phyloP scores from a whole-genome alignment of 768 basidiomycete genomes.

The Pulveroboletus sp. region DNA sequence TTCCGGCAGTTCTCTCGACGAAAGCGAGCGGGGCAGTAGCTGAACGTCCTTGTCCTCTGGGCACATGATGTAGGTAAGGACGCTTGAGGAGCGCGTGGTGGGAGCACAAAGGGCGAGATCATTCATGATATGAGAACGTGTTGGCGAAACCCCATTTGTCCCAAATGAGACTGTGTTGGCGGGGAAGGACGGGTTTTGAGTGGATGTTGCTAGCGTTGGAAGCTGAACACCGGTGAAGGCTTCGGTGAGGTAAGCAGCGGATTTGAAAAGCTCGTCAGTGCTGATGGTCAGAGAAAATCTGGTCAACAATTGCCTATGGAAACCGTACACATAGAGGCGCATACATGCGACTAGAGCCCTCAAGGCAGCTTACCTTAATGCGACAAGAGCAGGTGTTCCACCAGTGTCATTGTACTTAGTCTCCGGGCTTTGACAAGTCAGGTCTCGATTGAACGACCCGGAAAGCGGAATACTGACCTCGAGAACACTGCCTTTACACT shows the following conservation, averaged over 20 bases:
- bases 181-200: constrained; percentile 12
- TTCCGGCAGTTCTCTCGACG: not conserved
- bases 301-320: not conserved
- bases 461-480: constrained; percentile 33
- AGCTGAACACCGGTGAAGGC: constrained; percentile 40
- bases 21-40: not conserved
- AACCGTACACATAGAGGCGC: not conserved
- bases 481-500: constrained; percentile 43
- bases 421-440: constrained; percentile 40
- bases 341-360: not conserved
- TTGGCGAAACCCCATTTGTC: not conserved
- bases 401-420: constrained; percentile 63
- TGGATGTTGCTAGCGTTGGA: constrained; percentile 1
- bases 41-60: constrained; percentile 4
- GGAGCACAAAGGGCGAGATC: not conserved
- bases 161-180: not conserved
- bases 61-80: constrained; percentile 19
- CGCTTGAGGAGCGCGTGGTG: constrained; percentile 20
- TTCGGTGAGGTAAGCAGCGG: constrained; percentile 72
- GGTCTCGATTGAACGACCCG: not conserved
- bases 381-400: constrained; percentile 67
- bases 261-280: constrained; percentile 73
- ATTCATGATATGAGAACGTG: not conserved
- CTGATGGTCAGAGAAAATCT: constrained; percentile 30
- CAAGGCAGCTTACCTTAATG: constrained; percentile 48